Evolutionary conservation across 1,139 yeast species (phyloP), one percentile per base, ranked within the genome.

Genomic region (Saccharomyces hybrid): DNA sequence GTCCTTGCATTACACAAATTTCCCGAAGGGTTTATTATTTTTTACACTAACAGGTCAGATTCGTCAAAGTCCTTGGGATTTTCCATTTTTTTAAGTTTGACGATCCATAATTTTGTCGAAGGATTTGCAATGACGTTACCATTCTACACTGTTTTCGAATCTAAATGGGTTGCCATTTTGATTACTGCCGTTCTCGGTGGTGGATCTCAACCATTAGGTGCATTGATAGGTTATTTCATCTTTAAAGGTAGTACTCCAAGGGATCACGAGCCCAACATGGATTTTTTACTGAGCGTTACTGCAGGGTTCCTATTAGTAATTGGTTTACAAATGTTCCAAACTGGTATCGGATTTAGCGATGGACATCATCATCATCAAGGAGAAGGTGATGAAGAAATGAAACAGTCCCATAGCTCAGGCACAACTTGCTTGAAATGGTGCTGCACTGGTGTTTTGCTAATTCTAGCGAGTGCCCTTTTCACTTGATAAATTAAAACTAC

Each of bases 41-140:
- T 58, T 47, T 68, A 66, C 51, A 68, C 72, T 20, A 68, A 68
- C 49, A 55, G 63, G 41, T 56, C 60, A 1, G 57, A 61, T 3
- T 58, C 55, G 26, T 55, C 66, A 7, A 82, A 82, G 59, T 88
- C 95, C 1, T 83, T 90, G 31, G 98, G 98, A 0, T 65, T 89
- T 34, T 80, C 88, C 16, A 88, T 93, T 11, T 91, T 93, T 64
- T 68, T 90, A 26, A 89, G 96, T 54, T 76, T 93, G 62, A 81
- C 91, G 23, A 81, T 91, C 31, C 99, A 93, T 72, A 93, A 93
- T 70, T 83, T 89, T 61, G 85, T 91, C n/a, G 99, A 93, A 70
- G 99, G 99, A 0, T 90, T 93, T 67, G 83, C 95, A 26, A 90
- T 93, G 88, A 89, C 96, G 20, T 76, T 91, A 55, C 99, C 99